Evolutionary conservation across 1,284 basidiomycete genomes (phyloP), one percentile per base, ranked within the genome.

Genomic region (Xerocomus minutiporus): DNA sequence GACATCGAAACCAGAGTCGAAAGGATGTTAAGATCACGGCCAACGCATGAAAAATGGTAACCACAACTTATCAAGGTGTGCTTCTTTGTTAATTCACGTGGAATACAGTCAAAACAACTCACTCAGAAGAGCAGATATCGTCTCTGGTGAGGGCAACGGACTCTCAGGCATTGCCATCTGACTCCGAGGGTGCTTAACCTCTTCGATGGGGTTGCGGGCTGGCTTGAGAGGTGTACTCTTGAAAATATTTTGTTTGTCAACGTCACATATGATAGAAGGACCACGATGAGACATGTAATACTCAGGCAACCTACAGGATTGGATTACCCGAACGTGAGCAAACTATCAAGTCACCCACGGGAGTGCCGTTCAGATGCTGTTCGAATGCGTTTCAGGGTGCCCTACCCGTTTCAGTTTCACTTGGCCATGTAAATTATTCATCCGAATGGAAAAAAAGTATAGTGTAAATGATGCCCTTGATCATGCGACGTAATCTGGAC

Each of bases 1-100:
- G 48, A 28, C 55, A 51, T 32, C 67, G 61, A 53, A 67, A 65
- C 57, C 57, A 65, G 23, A 68, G 64, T 43, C 67, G 64, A 46
- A 67, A 64, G 1, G 51, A 53, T 25, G 64, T 66, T 5, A 61
- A 36, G 23, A 51, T 48, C 8, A 62, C 12, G 12, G 58, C 64
- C 0, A 57, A 39, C 5, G 8, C 54, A 32, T 66, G 64, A n/a
- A 67, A 49, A 36, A 62, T 29, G 7, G 62, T 57, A 28, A 17
- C 29, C 23, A 57, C 13, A 34, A 67, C 64, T 66, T 29, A 31
- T 11, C 5, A 20, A 36, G 45, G 44, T 11, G 23, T 5, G n/a
- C 5, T 44, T n/a, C 11, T 9, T 61, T 15, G n/a, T 44, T 11
- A 42, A 48, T 41, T 36, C 31, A 25, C 32, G 9, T 26, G 11